These are phyloP conservation scores for Recurvomyces mirabilis DNA, from an alignment of 495 filamentous ascomycete genomes.

Conservation along the genomic window DNA sequence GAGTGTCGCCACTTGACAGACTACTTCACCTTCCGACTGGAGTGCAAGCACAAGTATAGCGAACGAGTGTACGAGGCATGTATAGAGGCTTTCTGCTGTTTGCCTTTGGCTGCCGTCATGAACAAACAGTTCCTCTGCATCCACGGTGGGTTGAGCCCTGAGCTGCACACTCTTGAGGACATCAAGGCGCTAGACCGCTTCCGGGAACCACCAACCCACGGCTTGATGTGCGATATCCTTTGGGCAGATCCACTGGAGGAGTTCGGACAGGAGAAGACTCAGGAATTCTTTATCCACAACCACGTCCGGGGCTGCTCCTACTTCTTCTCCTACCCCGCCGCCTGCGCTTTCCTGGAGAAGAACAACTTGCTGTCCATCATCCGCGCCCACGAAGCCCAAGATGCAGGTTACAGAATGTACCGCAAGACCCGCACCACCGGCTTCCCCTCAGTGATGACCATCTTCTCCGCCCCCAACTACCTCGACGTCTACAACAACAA, in stretches of 20 bases:
- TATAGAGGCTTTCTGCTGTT: constrained; percentile 91
- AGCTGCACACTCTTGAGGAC: constrained; percentile 91
- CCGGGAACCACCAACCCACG: constrained; percentile 91
- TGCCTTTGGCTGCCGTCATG: constrained; percentile 94
- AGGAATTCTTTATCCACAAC: constrained; percentile 94
- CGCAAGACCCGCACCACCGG: constrained; percentile 94
- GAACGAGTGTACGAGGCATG: constrained; percentile 94
- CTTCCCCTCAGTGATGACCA: constrained; percentile 99
- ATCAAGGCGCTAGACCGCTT: constrained; percentile 95
- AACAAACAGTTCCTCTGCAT: constrained; percentile 99
- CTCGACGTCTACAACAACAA: constrained; percentile 99
- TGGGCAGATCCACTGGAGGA: constrained; percentile 99
- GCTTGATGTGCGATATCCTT: constrained; percentile 96
- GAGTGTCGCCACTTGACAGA: constrained; percentile 98
- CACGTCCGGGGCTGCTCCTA: constrained; percentile 97
- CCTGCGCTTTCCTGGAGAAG: constrained; percentile 95
- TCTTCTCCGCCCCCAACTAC: constrained; percentile 98
- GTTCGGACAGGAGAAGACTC: constrained; percentile 96
- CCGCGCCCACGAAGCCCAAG: constrained; percentile 96
- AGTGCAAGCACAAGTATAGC: constrained; percentile 98
- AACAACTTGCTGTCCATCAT: constrained; percentile 97
- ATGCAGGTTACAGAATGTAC: constrained; percentile 98
- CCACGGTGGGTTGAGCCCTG: constrained; percentile 89
- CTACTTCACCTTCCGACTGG: constrained; percentile 99
- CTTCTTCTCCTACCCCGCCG: constrained; percentile 98